Conservation (phyloP, 1,284 basidiomycete genomes). For the Irpex lacteus region DNA sequence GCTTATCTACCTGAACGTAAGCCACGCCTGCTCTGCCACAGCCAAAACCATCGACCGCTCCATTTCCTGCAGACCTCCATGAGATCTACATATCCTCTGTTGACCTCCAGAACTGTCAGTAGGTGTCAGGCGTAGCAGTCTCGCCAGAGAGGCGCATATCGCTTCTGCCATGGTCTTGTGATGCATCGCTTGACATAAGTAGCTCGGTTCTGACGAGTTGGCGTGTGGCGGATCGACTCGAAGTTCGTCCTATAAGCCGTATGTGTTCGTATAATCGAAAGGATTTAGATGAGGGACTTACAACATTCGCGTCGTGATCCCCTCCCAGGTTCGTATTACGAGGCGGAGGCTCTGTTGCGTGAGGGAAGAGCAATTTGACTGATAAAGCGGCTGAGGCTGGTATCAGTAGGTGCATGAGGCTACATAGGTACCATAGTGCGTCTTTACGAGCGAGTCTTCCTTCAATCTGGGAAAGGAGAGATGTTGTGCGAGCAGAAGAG, state of each 20-base stretch:
- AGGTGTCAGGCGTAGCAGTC: not conserved
- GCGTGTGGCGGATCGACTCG: not conserved
- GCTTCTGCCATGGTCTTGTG: not conserved
- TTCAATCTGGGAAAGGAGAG: slow-evolving; percentile 24
- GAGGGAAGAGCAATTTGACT: not conserved
- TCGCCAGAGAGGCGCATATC: not conserved
- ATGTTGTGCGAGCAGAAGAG: not conserved
- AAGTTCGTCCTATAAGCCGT: not conserved
- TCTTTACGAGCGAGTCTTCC: slow-evolving; percentile 47
- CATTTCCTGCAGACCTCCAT: not conserved
- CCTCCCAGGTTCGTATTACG: not conserved
- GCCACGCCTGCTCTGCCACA: not conserved
- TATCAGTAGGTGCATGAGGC: slow-evolving; percentile 36
- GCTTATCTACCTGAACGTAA: not conserved
- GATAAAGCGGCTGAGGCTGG: not conserved
- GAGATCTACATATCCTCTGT: not conserved
- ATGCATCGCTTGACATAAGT: not conserved
- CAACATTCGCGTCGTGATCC: not conserved
- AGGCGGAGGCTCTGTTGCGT: not conserved
- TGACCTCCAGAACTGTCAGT: not conserved
- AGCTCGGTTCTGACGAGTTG: not conserved
- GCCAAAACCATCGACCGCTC: not conserved
- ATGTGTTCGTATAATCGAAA: not conserved
- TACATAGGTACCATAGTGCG: slow-evolving; percentile 53
- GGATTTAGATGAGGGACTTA: not conserved